These are phyloP conservation scores for Singerocomus inundabilis DNA, from an alignment of 1,284 basidiomycete genomes.

Conservation along the genomic window DNA sequence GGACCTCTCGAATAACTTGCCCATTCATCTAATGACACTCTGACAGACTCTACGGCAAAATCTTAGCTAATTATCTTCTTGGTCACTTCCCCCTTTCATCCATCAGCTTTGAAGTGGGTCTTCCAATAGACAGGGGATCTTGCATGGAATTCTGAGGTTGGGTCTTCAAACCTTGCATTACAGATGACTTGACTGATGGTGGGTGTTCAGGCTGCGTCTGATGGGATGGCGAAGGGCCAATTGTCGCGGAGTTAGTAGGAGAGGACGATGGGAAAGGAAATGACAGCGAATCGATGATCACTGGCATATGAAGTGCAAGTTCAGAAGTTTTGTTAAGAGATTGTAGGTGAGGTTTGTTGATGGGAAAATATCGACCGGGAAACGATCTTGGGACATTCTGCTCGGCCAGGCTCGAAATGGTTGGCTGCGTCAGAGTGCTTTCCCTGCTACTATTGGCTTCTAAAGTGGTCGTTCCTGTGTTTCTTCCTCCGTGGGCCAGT, in stretches of 20 bases:
- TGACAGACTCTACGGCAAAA: too few species aligned
- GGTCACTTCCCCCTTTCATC: conserved; percentile 1
- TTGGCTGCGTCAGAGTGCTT: conserved; percentile 33
- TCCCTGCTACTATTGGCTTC: conserved; percentile 8
- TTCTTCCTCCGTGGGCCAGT: conserved; percentile 19
- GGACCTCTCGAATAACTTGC: too few species aligned
- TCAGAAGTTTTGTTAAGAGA: conserved; percentile 3
- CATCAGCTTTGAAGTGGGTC: conserved; percentile 44
- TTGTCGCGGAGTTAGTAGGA: conserved; percentile 24
- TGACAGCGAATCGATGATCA: conserved; percentile 25
- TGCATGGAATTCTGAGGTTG: background rate
- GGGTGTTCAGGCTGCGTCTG: conserved; percentile 33
- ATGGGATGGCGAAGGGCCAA: conserved; percentile 40
- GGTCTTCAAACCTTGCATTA: conserved; percentile 35
- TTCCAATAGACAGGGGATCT: conserved; percentile 30
- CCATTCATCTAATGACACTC: too few species aligned
- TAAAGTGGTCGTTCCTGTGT: background rate
- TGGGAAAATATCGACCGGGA: conserved; percentile 13
- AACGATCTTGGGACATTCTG: conserved; percentile 16
- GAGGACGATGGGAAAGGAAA: conserved; percentile 15
- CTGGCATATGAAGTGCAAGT: background rate
- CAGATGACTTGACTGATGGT: conserved; percentile 41
- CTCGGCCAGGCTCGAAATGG: conserved; percentile 29
- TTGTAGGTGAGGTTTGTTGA: conserved; percentile 14
- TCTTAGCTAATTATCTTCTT: background rate